Evolutionary conservation across 2,329 filamentous ascomycete genomes (phyloP).

Genomic region (Aspergillus clavatus): DNA sequence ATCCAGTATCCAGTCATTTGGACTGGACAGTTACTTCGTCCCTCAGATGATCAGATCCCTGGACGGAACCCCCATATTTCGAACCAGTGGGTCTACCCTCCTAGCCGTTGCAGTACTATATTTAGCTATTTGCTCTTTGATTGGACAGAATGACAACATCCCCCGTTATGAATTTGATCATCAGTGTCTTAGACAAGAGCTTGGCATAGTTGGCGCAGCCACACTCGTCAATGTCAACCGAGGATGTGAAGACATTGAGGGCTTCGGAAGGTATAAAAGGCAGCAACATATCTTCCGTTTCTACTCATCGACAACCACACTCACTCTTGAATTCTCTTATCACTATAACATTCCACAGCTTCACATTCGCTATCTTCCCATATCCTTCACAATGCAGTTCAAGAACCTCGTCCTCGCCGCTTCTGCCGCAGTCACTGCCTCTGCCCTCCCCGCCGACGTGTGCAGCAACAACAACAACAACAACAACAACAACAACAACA

Average conservation of each 20-base stretch:
- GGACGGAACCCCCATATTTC: background rate
- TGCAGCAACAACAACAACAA: too few species aligned
- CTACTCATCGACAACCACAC: background rate
- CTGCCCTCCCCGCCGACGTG: conserved; percentile 21
- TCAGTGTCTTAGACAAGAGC: background rate
- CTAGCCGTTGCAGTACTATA: background rate
- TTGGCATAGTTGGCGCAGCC: background rate
- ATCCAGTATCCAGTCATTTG: too few species aligned
- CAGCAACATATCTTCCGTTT: background rate
- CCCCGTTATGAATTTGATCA: background rate
- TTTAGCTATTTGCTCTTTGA: background rate
- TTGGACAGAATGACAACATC: background rate
- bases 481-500: too few species aligned
- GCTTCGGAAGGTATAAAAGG: background rate
- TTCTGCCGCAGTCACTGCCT: conserved; percentile 29
- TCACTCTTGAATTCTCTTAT: background rate
- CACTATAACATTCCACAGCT: background rate
- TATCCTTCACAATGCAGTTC: conserved; percentile 25
- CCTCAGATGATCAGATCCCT: too few species aligned
- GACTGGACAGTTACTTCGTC: too few species aligned
- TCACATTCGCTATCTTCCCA: background rate
- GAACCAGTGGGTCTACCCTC: background rate
- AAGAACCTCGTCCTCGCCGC: conserved; percentile 23
- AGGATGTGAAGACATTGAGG: background rate
- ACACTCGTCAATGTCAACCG: background rate